A percentile compares a stretch with the other conserved stretches of the same genome.
phyloP scores from a whole-genome alignment of 176 grass and related monocot genomes.

The Cymbopogon citratus region DNA sequence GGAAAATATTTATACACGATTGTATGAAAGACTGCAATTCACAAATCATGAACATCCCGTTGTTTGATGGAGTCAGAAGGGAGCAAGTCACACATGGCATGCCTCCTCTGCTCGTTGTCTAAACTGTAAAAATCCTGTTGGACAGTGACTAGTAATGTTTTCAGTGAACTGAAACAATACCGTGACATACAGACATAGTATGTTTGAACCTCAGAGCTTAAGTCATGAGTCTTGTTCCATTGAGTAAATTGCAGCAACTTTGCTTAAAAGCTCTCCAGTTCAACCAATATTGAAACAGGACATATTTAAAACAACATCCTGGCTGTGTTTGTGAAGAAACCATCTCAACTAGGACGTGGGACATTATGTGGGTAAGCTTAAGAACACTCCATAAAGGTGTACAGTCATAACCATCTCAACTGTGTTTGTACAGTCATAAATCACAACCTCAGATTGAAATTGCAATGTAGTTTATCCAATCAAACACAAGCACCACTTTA shows the following conservation, averaged over 20 bases:
- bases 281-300: neutral
- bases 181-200: neutral
- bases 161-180: neutral
- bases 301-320: neutral
- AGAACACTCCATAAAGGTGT: neutral
- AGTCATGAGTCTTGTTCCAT: neutral
- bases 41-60: neutral
- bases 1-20: neutral
- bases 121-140: neutral
- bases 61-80: too few species aligned
- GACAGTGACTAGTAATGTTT: neutral
- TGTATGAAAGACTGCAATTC: neutral
- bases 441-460: neutral
- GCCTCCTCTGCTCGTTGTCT: too few species aligned
- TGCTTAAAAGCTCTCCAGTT: neutral
- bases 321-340: neutral
- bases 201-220: neutral
- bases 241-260: neutral
- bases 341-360: neutral
- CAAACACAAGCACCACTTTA: neutral
- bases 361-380: neutral
- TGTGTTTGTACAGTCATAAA: neutral
- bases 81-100: too few species aligned
- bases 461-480: constrained; percentile 1
- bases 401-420: neutral